Percentiles rank a stretch among this genome's conserved stretches.
phyloP scores from a whole-genome alignment of 345 rosid genomes.

The Luvunga scandens region DNA sequence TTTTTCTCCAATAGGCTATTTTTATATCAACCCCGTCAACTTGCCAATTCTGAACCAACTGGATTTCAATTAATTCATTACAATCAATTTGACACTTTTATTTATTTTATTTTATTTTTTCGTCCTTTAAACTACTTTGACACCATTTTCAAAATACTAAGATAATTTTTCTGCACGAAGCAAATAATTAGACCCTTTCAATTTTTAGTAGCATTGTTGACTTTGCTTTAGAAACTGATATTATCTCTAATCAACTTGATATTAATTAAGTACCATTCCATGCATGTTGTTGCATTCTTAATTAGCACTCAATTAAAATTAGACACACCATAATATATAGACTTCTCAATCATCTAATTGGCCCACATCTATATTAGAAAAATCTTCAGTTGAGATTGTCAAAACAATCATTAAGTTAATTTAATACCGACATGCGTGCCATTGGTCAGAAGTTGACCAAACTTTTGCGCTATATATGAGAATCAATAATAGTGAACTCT shows the following conservation, averaged over 20 bases:
- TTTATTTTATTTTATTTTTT: neutral
- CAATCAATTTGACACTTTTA: no score
- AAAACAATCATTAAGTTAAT: no score
- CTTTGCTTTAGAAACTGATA: neutral
- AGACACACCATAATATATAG: no score
- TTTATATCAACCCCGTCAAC: neutral
- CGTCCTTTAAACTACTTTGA: neutral
- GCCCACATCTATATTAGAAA: no score
- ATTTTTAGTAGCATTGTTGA: neutral
- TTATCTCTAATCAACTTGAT: neutral
- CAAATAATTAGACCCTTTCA: neutral
- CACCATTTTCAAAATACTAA: neutral
- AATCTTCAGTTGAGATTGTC: no score
- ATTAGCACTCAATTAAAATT: neutral
- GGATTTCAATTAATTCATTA: no score
- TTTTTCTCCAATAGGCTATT: no score
- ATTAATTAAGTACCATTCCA: neutral
- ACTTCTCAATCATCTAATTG: no score
- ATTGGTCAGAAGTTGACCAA: neutral
- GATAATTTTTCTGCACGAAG: no score
- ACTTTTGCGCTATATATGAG: no score
- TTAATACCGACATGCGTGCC: neutral
- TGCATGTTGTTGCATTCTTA: neutral
- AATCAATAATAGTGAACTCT: no score
- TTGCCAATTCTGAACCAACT: neutral